A percentile compares a stretch with the other conserved stretches of the same genome.
Conservation (phyloP, 2,329 filamentous ascomycete species). For the Dryadomyces quercivorus region DNA sequence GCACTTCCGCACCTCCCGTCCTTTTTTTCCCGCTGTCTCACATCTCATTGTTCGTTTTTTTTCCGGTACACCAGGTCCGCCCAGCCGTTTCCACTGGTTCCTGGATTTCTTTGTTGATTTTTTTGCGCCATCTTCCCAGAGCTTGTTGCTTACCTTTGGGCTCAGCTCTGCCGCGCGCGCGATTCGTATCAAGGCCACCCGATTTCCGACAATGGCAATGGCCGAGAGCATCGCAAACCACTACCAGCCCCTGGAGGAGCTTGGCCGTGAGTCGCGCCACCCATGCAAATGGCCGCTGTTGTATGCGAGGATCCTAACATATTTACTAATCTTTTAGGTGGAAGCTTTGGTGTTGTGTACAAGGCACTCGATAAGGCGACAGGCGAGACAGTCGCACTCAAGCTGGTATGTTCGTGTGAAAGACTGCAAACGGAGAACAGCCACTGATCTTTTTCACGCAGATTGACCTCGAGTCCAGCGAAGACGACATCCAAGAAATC, state of each 20-base stretch:
- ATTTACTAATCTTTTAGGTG: slow-evolving; percentile 44
- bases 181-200: no score
- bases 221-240: slow-evolving; percentile 62
- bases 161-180: background rate
- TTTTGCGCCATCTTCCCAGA: background rate
- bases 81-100: slow-evolving; percentile 8
- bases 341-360: slow-evolving; percentile 94
- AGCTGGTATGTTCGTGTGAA: slow-evolving; percentile 55
- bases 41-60: background rate
- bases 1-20: background rate
- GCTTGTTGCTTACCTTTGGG: no score
- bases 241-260: slow-evolving; percentile 92
- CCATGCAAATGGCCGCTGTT: background rate
- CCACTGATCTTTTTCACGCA: slow-evolving; percentile 23
- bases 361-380: slow-evolving; percentile 87
- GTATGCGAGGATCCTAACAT: no score
- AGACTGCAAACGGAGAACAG: background rate
- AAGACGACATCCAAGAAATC: slow-evolving; percentile 96
- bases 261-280: slow-evolving; percentile 62
- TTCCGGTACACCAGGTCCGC: background rate
- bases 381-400: slow-evolving; percentile 90
- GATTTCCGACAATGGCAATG: slow-evolving; percentile 21
- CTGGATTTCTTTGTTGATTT: slow-evolving; percentile 9
- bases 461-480: slow-evolving; percentile 98
- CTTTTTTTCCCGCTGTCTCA: background rate